These are phyloP conservation scores for Yamadazyma friedrichii DNA, from an alignment of 1,139 yeast species.

Conservation along the genomic window DNA sequence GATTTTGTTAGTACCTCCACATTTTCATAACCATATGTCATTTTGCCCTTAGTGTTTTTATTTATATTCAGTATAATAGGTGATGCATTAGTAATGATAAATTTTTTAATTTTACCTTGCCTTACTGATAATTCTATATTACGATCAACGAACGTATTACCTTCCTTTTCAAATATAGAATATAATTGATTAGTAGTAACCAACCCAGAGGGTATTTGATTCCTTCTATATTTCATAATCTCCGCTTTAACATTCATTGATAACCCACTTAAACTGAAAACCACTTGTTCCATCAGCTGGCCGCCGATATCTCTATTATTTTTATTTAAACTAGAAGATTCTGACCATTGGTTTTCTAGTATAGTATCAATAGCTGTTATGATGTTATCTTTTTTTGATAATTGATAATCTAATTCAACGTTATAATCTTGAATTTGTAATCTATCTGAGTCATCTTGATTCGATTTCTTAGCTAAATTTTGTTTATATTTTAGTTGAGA, in stretches of 20 bases:
- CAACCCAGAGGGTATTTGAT: conserved; percentile 32
- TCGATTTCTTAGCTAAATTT: conserved; percentile 12
- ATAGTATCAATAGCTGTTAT: conserved; percentile 35
- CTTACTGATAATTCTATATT: conserved; percentile 35
- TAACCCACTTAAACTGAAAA: conserved; percentile 35
- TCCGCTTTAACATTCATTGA: conserved; percentile 38
- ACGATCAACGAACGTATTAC: conserved; percentile 46
- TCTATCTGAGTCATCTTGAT: conserved; percentile 9
- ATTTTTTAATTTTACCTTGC: conserved; percentile 34
- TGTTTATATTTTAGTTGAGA: conserved; percentile 25
- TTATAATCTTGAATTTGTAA: conserved; percentile 32
- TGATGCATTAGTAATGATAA: conserved; percentile 44
- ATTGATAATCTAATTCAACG: conserved; percentile 41
- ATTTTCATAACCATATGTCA: conserved; percentile 46
- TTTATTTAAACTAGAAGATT: conserved; percentile 26
- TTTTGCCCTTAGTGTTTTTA: conserved; percentile 31
- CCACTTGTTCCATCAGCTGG: conserved; percentile 25
- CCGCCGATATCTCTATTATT: conserved; percentile 10
- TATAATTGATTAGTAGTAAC: conserved; percentile 42
- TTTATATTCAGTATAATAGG: conserved; percentile 44
- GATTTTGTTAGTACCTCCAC: conserved; percentile 38
- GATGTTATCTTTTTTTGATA: conserved; percentile 31
- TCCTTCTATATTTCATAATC: conserved; percentile 31
- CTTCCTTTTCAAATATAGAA: conserved; percentile 38
- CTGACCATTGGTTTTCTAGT: conserved; percentile 40